Evolutionary conservation across 768 basidiomycete species (phyloP).

Genomic region (Xanthoconium purpureum): DNA sequence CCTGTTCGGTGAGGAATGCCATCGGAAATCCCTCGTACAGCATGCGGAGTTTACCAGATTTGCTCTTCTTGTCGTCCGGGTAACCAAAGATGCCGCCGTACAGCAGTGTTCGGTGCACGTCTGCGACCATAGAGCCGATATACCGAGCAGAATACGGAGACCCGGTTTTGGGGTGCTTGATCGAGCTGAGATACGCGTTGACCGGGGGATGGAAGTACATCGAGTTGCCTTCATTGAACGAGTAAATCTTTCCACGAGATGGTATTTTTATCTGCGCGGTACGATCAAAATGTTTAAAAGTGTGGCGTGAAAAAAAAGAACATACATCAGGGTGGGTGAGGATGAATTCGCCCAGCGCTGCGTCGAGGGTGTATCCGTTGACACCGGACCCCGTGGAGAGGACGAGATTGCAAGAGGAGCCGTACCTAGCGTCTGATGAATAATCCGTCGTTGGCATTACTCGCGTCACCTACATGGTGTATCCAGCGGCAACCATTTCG

Average conservation of each 20-base stretch:
- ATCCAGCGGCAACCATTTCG: constrained; percentile 97
- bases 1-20: constrained; percentile 94
- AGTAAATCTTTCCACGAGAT: constrained; percentile 95
- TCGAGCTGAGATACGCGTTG: constrained; percentile 77
- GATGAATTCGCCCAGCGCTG: constrained; percentile 95
- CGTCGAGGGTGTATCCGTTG: constrained; percentile 97
- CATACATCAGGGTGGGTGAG: constrained; percentile 92
- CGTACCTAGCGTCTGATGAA: constrained; percentile 53
- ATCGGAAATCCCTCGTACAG: constrained; percentile 98
- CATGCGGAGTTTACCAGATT: constrained; percentile 90
- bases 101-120: constrained; percentile 92
- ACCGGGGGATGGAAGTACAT: constrained; percentile 89
- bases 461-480: constrained; percentile 75
- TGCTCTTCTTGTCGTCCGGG: constrained; percentile 96
- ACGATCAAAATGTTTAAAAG: not conserved
- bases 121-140: constrained; percentile 99
- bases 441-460: not conserved
- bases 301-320: constrained; percentile 8
- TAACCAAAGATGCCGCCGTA: constrained; percentile 99
- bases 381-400: constrained; percentile 94
- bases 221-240: constrained; percentile 98
- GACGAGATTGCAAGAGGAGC: constrained; percentile 95
- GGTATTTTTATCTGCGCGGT: constrained; percentile 81
- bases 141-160: constrained; percentile 88
- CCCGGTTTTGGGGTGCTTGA: constrained; percentile 80